Conservation (phyloP, 2,329 filamentous ascomycete genomes). For the Xylariales sp. region DNA sequence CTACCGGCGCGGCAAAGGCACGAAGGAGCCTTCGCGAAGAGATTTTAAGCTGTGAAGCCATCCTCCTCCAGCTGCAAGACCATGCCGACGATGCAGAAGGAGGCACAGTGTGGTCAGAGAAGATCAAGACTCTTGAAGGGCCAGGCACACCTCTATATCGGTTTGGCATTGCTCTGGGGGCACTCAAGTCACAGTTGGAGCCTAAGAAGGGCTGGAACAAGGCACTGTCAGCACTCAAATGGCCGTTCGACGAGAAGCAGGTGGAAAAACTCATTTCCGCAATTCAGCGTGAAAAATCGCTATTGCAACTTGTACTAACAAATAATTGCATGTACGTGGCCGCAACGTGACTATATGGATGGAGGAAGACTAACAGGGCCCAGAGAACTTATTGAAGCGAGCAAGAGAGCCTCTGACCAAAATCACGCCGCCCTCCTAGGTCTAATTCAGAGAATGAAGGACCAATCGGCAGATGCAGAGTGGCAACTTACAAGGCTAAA, state of each 20-base stretch:
- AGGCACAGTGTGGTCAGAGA: constrained; percentile 39
- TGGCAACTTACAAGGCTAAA: constrained; percentile 1
- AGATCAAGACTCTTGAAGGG: constrained; percentile 39
- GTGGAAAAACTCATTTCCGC: constrained; percentile 39
- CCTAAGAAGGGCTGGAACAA: constrained; percentile 31
- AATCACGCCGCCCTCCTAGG: constrained; percentile 12
- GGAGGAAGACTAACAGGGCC: neutral
- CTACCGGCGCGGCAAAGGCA: constrained; percentile 35
- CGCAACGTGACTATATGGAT: neutral
- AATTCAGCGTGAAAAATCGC: constrained; percentile 33
- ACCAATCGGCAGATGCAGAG: constrained; percentile 15
- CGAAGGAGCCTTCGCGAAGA: constrained; percentile 38
- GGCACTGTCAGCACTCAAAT: constrained; percentile 28
- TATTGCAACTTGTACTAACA: constrained; percentile 17
- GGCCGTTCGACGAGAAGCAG: constrained; percentile 42
- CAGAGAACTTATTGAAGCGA: constrained; percentile 9
- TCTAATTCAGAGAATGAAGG: constrained; percentile 5
- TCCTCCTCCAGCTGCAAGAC: constrained; percentile 40
- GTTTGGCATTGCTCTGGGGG: constrained; percentile 24
- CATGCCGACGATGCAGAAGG: constrained; percentile 39
- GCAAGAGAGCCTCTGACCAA: constrained; percentile 8
- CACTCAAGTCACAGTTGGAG: constrained; percentile 34
- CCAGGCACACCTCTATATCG: constrained; percentile 38
- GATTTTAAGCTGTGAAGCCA: constrained; percentile 35
- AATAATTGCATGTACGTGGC: constrained; percentile 17